These are phyloP conservation scores for Taphrina communis DNA, from an alignment of 1,139 yeast genomes.

Conservation along the genomic window DNA sequence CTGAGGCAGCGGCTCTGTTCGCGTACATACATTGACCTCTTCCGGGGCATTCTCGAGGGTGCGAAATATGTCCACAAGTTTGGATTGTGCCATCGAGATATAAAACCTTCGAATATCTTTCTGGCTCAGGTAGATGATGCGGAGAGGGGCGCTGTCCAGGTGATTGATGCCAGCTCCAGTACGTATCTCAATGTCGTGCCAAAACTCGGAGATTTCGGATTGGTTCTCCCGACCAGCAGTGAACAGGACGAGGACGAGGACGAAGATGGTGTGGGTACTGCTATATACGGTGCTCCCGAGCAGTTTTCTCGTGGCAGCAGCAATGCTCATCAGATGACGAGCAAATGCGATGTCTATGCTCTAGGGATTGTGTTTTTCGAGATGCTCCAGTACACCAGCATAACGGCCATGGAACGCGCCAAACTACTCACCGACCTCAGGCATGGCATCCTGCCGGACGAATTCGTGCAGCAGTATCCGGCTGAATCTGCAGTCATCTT, in stretches of 20 bases:
- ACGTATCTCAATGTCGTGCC: constrained; percentile 49
- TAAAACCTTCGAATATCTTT: constrained; percentile 93
- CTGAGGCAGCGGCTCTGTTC: constrained; percentile 5
- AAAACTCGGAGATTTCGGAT: constrained; percentile 95
- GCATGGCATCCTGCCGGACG: constrained; percentile 47
- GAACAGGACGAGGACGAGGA: constrained; percentile 57
- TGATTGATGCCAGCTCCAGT: constrained; percentile 1
- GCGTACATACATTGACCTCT: constrained; percentile 52
- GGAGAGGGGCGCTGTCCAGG: constrained; percentile 24
- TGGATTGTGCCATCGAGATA: constrained; percentile 92
- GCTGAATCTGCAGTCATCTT: constrained; percentile 39
- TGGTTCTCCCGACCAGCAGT: constrained; percentile 60
- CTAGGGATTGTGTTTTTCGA: constrained; percentile 93
- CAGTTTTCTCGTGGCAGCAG: constrained; percentile 58
- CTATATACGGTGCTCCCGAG: constrained; percentile 89
- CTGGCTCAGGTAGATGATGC: constrained; percentile 87
- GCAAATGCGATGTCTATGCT: constrained; percentile 91
- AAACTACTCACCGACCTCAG: constrained; percentile 69
- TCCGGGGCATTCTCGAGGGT: constrained; percentile 88
- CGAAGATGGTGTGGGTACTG: constrained; percentile 63
- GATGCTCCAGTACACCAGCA: constrained; percentile 80
- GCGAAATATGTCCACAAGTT: constrained; percentile 87
- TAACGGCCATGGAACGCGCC: constrained; percentile 90
- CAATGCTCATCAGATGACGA: constrained; percentile 71
- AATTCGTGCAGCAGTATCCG: constrained; percentile 22